Conservation (phyloP, 192 early-diverging fungal genomes). For the Coemansia sp. region DNA sequence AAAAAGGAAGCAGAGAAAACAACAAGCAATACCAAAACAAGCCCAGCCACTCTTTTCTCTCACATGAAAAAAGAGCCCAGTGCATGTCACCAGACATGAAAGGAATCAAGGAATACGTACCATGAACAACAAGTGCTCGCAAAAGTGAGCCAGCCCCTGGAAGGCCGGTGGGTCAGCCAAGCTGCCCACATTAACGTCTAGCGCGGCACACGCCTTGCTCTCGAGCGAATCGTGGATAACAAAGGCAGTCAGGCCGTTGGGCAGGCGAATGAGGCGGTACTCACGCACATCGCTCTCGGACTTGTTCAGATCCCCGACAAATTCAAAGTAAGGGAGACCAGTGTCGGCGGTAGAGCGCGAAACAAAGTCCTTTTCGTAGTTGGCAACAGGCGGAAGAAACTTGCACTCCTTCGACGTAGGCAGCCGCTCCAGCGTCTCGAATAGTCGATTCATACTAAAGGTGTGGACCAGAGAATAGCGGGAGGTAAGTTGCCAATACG, state of each 20-base stretch:
- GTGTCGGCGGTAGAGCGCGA: conserved; percentile 11
- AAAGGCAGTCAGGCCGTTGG: conserved; percentile 62
- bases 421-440: conserved; percentile 28
- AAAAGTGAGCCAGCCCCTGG: conserved; percentile 75
- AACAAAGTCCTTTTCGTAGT: conserved; percentile 31
- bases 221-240: conserved; percentile 58
- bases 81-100: background rate
- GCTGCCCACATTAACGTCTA: conserved; percentile 71
- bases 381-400: conserved; percentile 32
- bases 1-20: background rate
- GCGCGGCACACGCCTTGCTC: conserved; percentile 66
- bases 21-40: background rate
- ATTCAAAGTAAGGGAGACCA: conserved; percentile 27
- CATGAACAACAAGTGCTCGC: conserved; percentile 78
- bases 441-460: conserved; percentile 30
- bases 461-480: background rate
- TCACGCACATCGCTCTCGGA: conserved; percentile 62
- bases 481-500: background rate
- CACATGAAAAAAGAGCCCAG: background rate
- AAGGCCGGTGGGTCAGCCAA: conserved; percentile 66
- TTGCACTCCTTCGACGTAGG: conserved; percentile 26
- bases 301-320: conserved; percentile 49
- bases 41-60: background rate
- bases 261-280: conserved; percentile 60
- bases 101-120: conserved; percentile 16